Percentiles rank a stretch among this genome's conserved stretches.
Conservation (phyloP, 805 yeast species). For the Cyberlindnera nakhonratchasimensis region DNA sequence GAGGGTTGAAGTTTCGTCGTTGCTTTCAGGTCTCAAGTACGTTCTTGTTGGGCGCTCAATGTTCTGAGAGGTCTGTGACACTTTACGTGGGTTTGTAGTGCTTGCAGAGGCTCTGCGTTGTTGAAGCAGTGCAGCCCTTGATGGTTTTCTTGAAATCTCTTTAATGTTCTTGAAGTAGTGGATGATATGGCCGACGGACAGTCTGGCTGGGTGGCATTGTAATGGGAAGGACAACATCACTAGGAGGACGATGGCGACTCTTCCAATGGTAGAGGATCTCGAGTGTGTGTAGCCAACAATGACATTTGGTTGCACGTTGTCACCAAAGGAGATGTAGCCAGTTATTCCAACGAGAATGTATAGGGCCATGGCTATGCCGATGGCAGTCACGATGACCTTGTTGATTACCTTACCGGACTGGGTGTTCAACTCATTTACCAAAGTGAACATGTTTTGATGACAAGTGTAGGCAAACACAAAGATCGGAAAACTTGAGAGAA, state of each 20-base stretch:
- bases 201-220: slow-evolving; percentile 88
- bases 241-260: slow-evolving; percentile 73
- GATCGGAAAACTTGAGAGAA: slow-evolving; percentile 81
- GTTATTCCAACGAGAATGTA: slow-evolving; percentile 73
- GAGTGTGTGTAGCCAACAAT: slow-evolving; percentile 71
- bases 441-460: slow-evolving; percentile 91
- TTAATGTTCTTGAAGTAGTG: slow-evolving; percentile 41
- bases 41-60: slow-evolving; percentile 7
- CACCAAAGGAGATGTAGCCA: slow-evolving; percentile 88
- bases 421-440: slow-evolving; percentile 73
- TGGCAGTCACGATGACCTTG: slow-evolving; percentile 48
- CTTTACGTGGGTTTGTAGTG: slow-evolving; percentile 9
- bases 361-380: slow-evolving; percentile 55
- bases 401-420: slow-evolving; percentile 45
- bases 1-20: slow-evolving; percentile 7
- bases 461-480: slow-evolving; percentile 94
- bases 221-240: slow-evolving; percentile 85
- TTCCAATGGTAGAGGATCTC: slow-evolving; percentile 68
- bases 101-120: slow-evolving; percentile 10
- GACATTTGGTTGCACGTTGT: slow-evolving; percentile 71
- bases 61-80: slow-evolving; percentile 10
- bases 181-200: slow-evolving; percentile 70
- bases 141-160: slow-evolving; percentile 22
- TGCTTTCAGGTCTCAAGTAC: neutral
- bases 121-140: slow-evolving; percentile 17